Base-by-base conservation (phyloP, 495 filamentous ascomycete species). In the Talaromyces ruber region DNA sequence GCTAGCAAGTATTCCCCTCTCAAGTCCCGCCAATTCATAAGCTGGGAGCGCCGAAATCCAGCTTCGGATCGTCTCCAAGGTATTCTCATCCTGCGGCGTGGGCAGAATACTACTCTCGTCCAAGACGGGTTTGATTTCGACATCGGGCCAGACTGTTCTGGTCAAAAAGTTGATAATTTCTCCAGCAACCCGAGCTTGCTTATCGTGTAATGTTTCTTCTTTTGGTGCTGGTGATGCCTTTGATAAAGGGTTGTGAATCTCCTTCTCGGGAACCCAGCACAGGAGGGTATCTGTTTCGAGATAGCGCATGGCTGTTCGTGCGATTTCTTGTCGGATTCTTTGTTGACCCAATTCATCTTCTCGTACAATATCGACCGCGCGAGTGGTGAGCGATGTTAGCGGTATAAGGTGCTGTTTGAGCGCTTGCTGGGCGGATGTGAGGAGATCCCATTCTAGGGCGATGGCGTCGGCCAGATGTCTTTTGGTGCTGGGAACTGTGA, bases 281-380 rank as follows among this genome's bases (percentile, higher is more conserved):
- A 98, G 83, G n/a, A 97, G 75, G 0, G 90, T 93, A 72, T 98
- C 94, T 0, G 94, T 98, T 61, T 92, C 85, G 6, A 98, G 78
- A 71, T 98, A 97, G 8, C 88, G 83, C 80, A 98, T 82, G 34
- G 92, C 73, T 55, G 84, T 88, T 11, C 69, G 75, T 21, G 87
- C 72, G 14, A 96, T 87, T 32, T 81, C 77, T 1, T 80, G 66
- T 45, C 92, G 79, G 30, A 76, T 75, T 6, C 71, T 72, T 0
- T 64, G 64, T 9, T 70, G 56, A 0, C 76, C 80, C 28, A 71
- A 51, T n/a, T 82, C 83, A 67, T 89, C 86, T 63, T 91, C 86
- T 25, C 79, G 79, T 25, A 75, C 78, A 58, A 97, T 90, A 65
- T 97, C 92, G 25, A 90, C 70, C 0, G 91, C 92, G 6, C 95